Percentiles rank a stretch among this genome's conserved stretches.
Evolutionary conservation across 2,329 filamentous ascomycete genomes (phyloP).

Genomic region (Coleophoma cylindrospora): DNA sequence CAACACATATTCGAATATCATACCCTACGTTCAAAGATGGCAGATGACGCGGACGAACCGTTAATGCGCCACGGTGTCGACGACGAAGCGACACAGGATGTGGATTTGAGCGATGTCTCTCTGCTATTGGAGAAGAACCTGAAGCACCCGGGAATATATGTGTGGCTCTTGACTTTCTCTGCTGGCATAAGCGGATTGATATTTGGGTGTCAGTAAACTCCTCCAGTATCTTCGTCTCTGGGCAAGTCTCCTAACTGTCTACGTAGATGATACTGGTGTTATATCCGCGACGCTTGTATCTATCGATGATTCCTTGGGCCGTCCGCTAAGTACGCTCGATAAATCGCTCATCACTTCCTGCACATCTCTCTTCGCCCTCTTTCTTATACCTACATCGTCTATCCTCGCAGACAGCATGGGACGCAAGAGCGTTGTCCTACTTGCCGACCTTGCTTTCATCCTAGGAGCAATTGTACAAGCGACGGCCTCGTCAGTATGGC

Average conservation of each 20-base stretch:
- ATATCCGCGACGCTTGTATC: constrained; percentile 65
- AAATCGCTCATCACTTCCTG: constrained; percentile 69
- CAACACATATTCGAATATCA: constrained; percentile 3
- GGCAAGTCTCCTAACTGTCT: no score
- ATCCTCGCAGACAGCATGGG: constrained; percentile 58
- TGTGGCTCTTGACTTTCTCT: constrained; percentile 58
- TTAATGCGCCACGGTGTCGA: constrained; percentile 18
- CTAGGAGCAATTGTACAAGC: constrained; percentile 64
- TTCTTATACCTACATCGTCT: constrained; percentile 59
- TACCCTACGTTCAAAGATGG: constrained; percentile 18
- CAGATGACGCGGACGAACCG: constrained; percentile 21
- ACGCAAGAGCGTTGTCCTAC: constrained; percentile 56
- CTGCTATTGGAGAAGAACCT: constrained; percentile 23
- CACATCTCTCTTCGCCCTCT: constrained; percentile 61
- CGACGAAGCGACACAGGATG: constrained; percentile 10
- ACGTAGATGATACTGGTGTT: constrained; percentile 38
- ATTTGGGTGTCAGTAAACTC: constrained; percentile 54
- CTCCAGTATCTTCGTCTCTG: not conserved
- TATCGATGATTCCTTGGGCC: constrained; percentile 51
- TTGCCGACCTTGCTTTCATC: constrained; percentile 64
- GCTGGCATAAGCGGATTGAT: constrained; percentile 63
- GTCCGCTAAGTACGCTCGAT: constrained; percentile 54
- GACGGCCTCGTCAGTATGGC: constrained; percentile 46
- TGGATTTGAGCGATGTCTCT: constrained; percentile 16
- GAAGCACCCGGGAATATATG: constrained; percentile 37